Percentiles rank a stretch among this genome's conserved stretches.
phyloP scores from a whole-genome alignment of 2,329 filamentous ascomycete genomes.

The Lecanicillium sp. region DNA sequence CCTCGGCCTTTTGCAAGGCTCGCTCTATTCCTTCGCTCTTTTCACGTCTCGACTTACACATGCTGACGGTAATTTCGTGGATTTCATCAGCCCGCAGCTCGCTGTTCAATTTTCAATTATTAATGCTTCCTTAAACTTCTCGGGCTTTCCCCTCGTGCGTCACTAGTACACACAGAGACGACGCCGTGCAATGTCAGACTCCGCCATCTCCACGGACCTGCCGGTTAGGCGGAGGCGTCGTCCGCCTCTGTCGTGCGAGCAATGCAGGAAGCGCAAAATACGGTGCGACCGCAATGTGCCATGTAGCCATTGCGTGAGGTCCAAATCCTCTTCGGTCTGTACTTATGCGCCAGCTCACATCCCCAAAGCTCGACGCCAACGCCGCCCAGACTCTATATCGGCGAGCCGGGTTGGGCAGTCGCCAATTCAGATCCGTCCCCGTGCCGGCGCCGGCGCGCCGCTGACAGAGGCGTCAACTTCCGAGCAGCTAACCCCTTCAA shows the following conservation, averaged over 20 bases:
- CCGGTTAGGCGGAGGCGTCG: conserved; percentile 29
- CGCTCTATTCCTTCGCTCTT: conserved; percentile 16
- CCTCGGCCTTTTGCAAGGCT: not conserved
- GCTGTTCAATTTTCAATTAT: not conserved
- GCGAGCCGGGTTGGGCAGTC: not conserved
- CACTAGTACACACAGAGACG: not conserved
- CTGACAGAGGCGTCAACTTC: conserved; percentile 1
- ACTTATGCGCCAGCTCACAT: conserved; percentile 37
- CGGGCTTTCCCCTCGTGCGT: too few relatives aligned
- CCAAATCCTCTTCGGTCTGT: conserved; percentile 46
- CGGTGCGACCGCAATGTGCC: conserved; percentile 52
- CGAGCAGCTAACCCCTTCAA: conserved; percentile 2
- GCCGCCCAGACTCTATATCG: not conserved
- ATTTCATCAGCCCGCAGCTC: not conserved
- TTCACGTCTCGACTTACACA: not conserved
- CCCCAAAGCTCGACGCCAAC: conserved; percentile 11
- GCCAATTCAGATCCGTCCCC: not conserved
- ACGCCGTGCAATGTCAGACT: conserved; percentile 28
- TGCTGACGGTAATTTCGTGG: not conserved
- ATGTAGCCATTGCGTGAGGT: conserved; percentile 52
- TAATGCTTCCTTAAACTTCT: too few relatives aligned
- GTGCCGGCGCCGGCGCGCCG: not conserved
- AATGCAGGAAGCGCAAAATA: conserved; percentile 54
- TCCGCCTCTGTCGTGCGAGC: conserved; percentile 42
- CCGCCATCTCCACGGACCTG: conserved; percentile 22